phyloP scores from a whole-genome alignment of 805 yeast species.

The Candida endomychidarum region DNA sequence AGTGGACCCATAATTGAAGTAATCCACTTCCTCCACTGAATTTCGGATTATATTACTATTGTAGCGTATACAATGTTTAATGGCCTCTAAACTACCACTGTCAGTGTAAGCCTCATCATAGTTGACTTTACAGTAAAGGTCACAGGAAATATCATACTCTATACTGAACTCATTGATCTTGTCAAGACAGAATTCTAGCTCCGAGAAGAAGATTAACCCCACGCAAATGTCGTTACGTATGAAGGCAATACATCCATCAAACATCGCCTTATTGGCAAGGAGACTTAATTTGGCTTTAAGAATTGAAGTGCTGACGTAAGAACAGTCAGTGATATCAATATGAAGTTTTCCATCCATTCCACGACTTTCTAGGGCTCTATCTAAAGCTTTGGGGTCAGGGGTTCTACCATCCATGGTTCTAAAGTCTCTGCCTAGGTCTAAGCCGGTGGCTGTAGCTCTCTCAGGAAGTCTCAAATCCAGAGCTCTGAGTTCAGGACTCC shows the following conservation, averaged over 20 bases:
- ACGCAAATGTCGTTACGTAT: slow-evolving; percentile 34
- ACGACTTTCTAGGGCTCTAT: too few relatives aligned
- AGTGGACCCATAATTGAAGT: slow-evolving; percentile 25
- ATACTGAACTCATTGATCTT: slow-evolving; percentile 31
- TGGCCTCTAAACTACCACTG: slow-evolving; percentile 4
- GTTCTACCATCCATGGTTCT: too few relatives aligned
- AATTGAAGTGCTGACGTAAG: slow-evolving; percentile 29
- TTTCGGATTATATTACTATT: slow-evolving; percentile 14
- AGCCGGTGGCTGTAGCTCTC: too few relatives aligned
- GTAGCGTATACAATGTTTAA: slow-evolving; percentile 8
- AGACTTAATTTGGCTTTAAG: slow-evolving; percentile 34
- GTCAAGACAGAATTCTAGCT: slow-evolving; percentile 53
- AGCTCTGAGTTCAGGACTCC: too few relatives aligned
- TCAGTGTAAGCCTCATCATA: slow-evolving; percentile 14
- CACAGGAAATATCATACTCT: slow-evolving; percentile 26
- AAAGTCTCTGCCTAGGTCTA: too few relatives aligned
- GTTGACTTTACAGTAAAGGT: slow-evolving; percentile 28
- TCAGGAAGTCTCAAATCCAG: too few relatives aligned
- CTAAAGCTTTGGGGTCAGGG: neutral
- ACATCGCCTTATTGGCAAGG: slow-evolving; percentile 41
- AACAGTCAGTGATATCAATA: slow-evolving; percentile 40
- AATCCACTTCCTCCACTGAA: slow-evolving; percentile 18
- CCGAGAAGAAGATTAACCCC: slow-evolving; percentile 51
- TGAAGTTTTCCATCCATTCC: slow-evolving; percentile 12
- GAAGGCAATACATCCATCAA: slow-evolving; percentile 56